These are phyloP conservation scores for Nemania sp. DNA, from an alignment of 2,329 filamentous ascomycete species.

Conservation along the genomic window DNA sequence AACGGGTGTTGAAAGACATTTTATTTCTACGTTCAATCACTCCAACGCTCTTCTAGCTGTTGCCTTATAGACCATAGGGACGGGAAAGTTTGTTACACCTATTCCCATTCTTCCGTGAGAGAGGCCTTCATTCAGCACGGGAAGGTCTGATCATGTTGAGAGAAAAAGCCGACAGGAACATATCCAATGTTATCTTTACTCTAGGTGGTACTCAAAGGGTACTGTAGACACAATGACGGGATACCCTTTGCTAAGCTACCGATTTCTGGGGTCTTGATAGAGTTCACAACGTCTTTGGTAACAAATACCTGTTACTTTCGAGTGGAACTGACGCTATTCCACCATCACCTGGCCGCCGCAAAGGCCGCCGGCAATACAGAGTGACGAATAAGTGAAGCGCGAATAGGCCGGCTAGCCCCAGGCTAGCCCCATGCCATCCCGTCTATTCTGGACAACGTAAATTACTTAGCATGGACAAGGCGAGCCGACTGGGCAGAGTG, in stretches of 20 bases:
- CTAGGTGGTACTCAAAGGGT: background rate
- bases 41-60: background rate
- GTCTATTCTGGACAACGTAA: background rate
- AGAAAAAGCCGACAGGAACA: no score
- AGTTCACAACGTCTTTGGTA: background rate
- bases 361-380: background rate
- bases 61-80: background rate
- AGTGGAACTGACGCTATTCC: background rate
- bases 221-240: background rate
- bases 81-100: background rate
- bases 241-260: background rate
- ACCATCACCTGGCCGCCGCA: background rate
- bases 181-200: background rate
- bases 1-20: background rate
- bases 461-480: background rate
- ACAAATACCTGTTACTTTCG: background rate
- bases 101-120: background rate
- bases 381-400: background rate
- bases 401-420: background rate
- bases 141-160: no score
- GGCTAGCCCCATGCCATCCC: no score
- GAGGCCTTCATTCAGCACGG: no score
- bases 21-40: background rate
- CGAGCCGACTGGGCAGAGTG: background rate
- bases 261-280: background rate